phyloP scores from a whole-genome alignment of 306 rosid genomes.

The Cicer bijugum region DNA sequence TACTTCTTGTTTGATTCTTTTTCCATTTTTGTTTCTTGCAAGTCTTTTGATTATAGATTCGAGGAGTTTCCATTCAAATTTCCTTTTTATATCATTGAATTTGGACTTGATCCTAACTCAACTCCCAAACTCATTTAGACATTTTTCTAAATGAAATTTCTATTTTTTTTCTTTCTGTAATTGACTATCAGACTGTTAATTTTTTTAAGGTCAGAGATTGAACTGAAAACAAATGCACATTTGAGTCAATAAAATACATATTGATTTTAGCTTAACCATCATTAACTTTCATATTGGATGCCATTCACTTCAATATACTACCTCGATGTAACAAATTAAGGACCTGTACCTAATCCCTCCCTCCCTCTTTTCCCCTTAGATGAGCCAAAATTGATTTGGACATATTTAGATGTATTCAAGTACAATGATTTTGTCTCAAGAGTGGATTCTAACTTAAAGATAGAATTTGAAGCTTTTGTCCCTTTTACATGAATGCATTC shows the following conservation, averaged over 20 bases:
- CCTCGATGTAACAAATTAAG: slow-evolving; percentile 38
- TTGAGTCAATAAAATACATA: slow-evolving; percentile 2
- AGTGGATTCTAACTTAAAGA: too few relatives aligned
- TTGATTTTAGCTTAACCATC: slow-evolving; percentile 14
- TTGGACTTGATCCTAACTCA: background rate
- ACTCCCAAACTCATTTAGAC: background rate
- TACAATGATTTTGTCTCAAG: too few relatives aligned
- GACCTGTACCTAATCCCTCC: slow-evolving; percentile 20
- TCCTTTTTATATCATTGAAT: background rate
- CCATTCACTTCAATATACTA: slow-evolving; percentile 13
- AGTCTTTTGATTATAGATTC: background rate
- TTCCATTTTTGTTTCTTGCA: background rate
- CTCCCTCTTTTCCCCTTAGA: background rate
- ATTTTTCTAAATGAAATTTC: background rate
- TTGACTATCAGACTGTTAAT: background rate
- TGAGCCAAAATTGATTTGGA: too few relatives aligned
- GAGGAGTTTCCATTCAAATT: background rate
- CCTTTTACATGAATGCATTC: too few relatives aligned
- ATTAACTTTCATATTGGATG: slow-evolving; percentile 13
- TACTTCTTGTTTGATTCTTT: slow-evolving; percentile 6
- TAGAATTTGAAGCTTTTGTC: too few relatives aligned
- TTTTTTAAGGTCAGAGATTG: background rate
- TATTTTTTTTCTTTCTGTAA: background rate
- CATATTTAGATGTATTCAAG: too few relatives aligned
- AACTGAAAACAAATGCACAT: background rate